Base-by-base conservation (phyloP, 768 basidiomycete genomes). In the Leucocoprinus leucothites region DNA sequence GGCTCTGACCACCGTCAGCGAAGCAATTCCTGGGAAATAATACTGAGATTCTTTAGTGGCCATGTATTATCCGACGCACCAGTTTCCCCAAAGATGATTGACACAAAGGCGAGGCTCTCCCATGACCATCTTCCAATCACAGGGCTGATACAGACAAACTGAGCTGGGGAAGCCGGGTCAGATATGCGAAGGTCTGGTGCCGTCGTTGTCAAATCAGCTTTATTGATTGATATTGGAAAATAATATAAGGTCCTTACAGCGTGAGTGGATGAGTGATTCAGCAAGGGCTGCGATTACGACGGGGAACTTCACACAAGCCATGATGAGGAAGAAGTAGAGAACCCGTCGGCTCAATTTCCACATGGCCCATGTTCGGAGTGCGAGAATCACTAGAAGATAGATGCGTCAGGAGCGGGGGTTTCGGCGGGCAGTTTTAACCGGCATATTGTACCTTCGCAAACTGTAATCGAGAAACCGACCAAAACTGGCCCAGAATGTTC, bases 281-380 rank as follows among this genome's bases (percentile, higher is more conserved):
- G 36, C 35, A 19, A 54, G 14, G 6, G 34, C 45, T 14, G 38
- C 9, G 18, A 40, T 16, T 14, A 38, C 21, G 22, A 54, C 6
- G 7, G 44, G 44, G 8, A 40, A 19, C 9, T 54, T 54, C 1
- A 26, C 11, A 24, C 19, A 18, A 13, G 24, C 44, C 24, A 26
- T 9, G 11, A 46, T 14, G 0, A 9, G 21, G 4, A 54, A 28
- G 9, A 25, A 9, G 24, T 22, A 13, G 3, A 38, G n/a, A 19
- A 54, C 26, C 2, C 16, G 13, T 9, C 53, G 21, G 22, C 44
- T 54, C n/a, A 24, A 9, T 14, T 54, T 26, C 53, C 53, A 54
- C 7, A 54, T 46, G 21, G 53, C 53, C 53, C 53, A 54, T 24
- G 53, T 54, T 19, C 53, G 24, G 14, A 54, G 16, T 7, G 9